Base-by-base conservation (phyloP, 306 rosid genomes). In the Cucurbita pepo region DNA sequence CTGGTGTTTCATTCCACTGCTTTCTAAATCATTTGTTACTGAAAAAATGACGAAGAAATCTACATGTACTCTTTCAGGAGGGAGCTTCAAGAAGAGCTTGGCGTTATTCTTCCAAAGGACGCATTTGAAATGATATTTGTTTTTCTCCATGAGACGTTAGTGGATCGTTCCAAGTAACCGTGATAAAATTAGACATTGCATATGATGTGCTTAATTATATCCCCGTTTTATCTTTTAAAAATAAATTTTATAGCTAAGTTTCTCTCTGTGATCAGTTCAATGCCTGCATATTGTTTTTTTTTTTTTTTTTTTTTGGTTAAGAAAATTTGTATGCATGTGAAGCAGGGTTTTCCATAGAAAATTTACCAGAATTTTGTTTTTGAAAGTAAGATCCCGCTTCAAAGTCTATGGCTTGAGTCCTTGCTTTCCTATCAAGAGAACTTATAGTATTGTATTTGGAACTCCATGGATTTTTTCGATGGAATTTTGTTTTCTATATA, bases 31-130 rank as follows among this genome's bases (percentile, higher is more conserved):
- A 44, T 14, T 10, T 65, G 40, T 11, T 45, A 66, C 53, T 67
- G 44, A 47, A 69, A 14, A 15, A 21, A 14, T 45, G 11, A 44
- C 7, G 43, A 73, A 14, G 41, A 18, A 40, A n/a, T 43, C 19
- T 44, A 73, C 55, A 19, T 66, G 64, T 78, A 16, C 75, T 56
- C 76, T 84, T 78, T 77, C 88, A 94, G 98, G 85, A 89, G 95
- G 86, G 97, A 94, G 84, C 92, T 94, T 11, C 83, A 89, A 75
- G 96, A 90, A 81, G 97, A 94, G 90, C 91, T 94, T n/a, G 97
- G 97, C 50, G 56, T 94, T 77, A 80, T 44, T 77, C 97, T 94
- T 77, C 96, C 97, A 50, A 71, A 75, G 79, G 97, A 94, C 79
- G 97, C 97, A 61, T 94, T 94, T 30, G 99, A 94, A 83, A 82